phyloP scores from a whole-genome alignment of 2,329 filamentous ascomycete genomes.

The Cercospora citrullina region DNA sequence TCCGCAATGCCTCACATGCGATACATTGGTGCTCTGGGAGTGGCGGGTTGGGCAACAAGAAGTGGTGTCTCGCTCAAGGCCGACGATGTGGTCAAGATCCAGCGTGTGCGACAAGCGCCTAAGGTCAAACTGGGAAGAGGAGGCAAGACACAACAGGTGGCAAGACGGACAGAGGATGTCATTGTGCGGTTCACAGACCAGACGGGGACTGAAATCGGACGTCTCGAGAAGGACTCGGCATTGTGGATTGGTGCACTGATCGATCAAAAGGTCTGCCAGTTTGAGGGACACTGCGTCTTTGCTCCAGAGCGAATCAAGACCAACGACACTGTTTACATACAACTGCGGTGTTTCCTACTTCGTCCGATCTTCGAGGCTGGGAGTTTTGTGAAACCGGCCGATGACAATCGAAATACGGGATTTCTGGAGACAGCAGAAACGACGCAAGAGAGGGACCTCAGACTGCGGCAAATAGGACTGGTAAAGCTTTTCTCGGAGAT shows the following conservation, averaged over 20 bases:
- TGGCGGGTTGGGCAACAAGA: conserved; percentile 85
- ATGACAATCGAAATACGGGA: conserved; percentile 69
- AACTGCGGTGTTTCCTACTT: conserved; percentile 76
- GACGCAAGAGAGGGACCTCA: conserved; percentile 76
- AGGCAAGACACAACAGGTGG: conserved; percentile 49
- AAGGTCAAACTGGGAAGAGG: conserved; percentile 46
- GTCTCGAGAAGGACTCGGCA: conserved; percentile 81
- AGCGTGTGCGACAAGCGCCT: conserved; percentile 74
- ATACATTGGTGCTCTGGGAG: conserved; percentile 90
- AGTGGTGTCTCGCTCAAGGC: conserved; percentile 76
- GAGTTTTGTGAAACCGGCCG: conserved; percentile 61
- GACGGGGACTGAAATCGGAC: conserved; percentile 77
- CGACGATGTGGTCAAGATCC: conserved; percentile 80
- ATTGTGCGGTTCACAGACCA: conserved; percentile 87
- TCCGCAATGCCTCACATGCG: conserved; percentile 57
- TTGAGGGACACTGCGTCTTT: conserved; percentile 86
- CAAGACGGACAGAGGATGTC: conserved; percentile 72
- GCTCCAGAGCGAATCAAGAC: conserved; percentile 81
- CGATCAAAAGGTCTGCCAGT: conserved; percentile 83
- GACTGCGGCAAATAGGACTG: conserved; percentile 80
- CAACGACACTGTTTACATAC: conserved; percentile 92
- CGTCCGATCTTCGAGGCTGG: conserved; percentile 69
- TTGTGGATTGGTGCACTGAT: conserved; percentile 90
- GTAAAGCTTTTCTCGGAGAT: conserved; percentile 89
- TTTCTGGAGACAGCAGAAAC: conserved; percentile 86